A percentile compares a stretch with the other conserved stretches of the same genome.
Conservation (phyloP, 2,329 filamentous ascomycete species). For the Fusarium globosum region DNA sequence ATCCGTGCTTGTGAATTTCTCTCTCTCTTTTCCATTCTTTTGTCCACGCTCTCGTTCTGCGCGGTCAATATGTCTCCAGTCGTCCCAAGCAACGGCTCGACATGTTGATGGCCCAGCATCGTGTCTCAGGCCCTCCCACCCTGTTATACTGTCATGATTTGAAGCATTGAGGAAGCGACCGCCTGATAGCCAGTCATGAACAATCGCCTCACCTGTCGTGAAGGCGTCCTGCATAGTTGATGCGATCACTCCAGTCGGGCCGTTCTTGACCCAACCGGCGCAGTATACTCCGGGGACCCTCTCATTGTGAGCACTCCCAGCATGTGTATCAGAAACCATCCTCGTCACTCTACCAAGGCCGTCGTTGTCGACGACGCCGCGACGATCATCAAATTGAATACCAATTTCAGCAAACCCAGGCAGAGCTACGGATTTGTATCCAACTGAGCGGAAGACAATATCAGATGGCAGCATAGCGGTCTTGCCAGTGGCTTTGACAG, state of each 20-base stretch:
- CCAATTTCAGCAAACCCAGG: conserved; percentile 78
- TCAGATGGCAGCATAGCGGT: conserved; percentile 69
- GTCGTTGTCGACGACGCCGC: conserved; percentile 86
- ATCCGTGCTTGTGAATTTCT: conserved; percentile 70
- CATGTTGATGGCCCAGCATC: conserved; percentile 67
- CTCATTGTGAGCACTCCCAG: conserved; percentile 51
- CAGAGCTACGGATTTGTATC: conserved; percentile 86
- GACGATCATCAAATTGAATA: conserved; percentile 79
- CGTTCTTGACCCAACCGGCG: conserved; percentile 95
- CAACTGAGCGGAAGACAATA: conserved; percentile 91
- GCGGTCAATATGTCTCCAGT: conserved; percentile 87
- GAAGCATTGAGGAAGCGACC: conserved; percentile 52
- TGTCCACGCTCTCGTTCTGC: conserved; percentile 77
- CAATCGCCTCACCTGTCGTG: conserved; percentile 84
- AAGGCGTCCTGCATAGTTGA: conserved; percentile 97
- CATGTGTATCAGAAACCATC: conserved; percentile 47
- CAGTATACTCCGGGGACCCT: conserved; percentile 82
- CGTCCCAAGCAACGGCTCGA: conserved; percentile 79
- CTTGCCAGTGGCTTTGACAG: conserved; percentile 61
- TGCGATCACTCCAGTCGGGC: conserved; percentile 94
- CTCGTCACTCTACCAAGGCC: conserved; percentile 75
- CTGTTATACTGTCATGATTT: conserved; percentile 49
- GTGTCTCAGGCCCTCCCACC: conserved; percentile 80
- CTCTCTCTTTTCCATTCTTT: conserved; percentile 78
- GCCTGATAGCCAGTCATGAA: conserved; percentile 74